Evolutionary conservation across 1,284 basidiomycete species (phyloP), one percentile per base, ranked within the genome.

Genomic region (Ganoderma resinaceum): DNA sequence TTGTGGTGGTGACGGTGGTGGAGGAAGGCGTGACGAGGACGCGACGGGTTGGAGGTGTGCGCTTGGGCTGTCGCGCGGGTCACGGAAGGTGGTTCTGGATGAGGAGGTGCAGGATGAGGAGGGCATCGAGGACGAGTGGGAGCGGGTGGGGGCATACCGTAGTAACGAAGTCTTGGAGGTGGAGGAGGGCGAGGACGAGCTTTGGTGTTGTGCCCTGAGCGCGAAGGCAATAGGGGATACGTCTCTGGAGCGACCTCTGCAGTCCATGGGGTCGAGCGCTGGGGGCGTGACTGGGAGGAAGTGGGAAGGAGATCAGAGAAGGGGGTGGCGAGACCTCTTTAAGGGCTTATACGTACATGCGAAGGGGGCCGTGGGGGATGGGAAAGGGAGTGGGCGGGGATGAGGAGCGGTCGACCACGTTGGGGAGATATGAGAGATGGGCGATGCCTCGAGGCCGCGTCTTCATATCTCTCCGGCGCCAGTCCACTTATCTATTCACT

Each of bases 221-320:
- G 74, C 70, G 61, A 74, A 40, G 35, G 74, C 74, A 62, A 75
- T 66, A 63, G 76, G 76, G 23, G 77, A 77, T 63, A 79, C 68
- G 62, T 77, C 74, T 63, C 73, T 62, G 40, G 77, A 77, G 67
- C 78, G 76, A 65, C 78, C 78, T 70, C 78, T 64, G 63, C 14
- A 20, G 52, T 73, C 71, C 77, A 78, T 78, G 71, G 72, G 57
- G 63, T 69, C 37, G 53, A 42, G 60, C 67, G 67, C 35, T 58
- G 59, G 64, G 68, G 53, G 68, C 59, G 52, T 61, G 72, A 66
- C 61, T 68, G 68, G 70, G 66, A 53, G 61, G 61, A 46, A 52
- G 55, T 65, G 55, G 63, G 61, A 26, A 58, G 70, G 73, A 67
- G 70, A 69, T 71, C 73, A 71, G 72, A 71, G 72, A 72, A 72